phyloP scores from a whole-genome alignment of 2,329 filamentous ascomycete genomes.

The Lasiodiplodia hormozganensis region DNA sequence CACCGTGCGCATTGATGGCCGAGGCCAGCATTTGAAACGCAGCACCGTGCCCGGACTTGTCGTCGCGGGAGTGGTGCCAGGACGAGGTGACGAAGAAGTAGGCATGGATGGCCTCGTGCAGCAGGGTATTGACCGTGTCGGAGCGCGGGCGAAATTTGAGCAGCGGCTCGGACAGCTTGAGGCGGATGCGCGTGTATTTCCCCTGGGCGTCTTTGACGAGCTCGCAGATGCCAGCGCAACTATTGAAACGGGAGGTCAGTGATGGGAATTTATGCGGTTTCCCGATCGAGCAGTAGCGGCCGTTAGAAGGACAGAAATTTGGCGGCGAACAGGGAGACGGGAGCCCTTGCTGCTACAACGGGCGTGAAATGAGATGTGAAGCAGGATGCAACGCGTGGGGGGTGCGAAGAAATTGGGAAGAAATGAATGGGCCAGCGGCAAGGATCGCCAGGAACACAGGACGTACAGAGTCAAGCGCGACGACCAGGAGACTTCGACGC shows the following conservation, averaged over 20 bases:
- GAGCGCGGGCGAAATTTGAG: constrained; percentile 52
- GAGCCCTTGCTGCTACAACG: constrained; percentile 10
- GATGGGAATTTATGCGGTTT: constrained; percentile 16
- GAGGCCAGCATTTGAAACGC: constrained; percentile 53
- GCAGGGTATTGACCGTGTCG: constrained; percentile 53
- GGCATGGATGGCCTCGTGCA: constrained; percentile 54
- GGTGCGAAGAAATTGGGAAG: constrained; percentile 2
- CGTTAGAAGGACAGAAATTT: not conserved
- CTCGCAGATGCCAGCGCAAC: constrained; percentile 55
- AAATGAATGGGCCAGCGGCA: constrained; percentile 21
- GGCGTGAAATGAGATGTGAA: constrained; percentile 16
- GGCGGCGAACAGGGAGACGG: constrained; percentile 3
- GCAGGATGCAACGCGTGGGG: constrained; percentile 19
- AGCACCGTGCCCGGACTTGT: constrained; percentile 51
- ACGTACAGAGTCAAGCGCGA: constrained; percentile 51
- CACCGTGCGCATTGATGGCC: constrained; percentile 53
- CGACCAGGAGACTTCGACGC: constrained; percentile 54
- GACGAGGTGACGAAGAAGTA: constrained; percentile 56
- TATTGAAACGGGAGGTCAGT: constrained; percentile 30
- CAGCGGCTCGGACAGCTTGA: constrained; percentile 53
- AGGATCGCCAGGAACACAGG: constrained; percentile 27
- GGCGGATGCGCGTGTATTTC: constrained; percentile 48
- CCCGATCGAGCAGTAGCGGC: not conserved
- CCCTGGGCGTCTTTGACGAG: constrained; percentile 47
- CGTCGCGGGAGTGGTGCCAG: constrained; percentile 50